Conservation (phyloP, 257 asterid species). For the Jacaranda mimosifolia region DNA sequence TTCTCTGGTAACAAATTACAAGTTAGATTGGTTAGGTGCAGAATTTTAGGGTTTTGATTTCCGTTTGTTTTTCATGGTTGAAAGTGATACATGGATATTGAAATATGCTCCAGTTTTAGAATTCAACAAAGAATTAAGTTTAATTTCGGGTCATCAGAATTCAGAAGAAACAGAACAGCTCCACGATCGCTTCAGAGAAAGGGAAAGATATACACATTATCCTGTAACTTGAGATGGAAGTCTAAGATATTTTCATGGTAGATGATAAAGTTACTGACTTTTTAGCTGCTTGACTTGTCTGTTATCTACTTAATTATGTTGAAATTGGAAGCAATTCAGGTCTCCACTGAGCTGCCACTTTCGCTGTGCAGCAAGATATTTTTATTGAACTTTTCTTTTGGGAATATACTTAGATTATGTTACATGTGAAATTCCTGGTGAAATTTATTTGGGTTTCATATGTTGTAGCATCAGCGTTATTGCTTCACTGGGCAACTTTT, state of each 20-base stretch:
- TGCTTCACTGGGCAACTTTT: not conserved
- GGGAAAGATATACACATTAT: too few species aligned
- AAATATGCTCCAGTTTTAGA: not conserved
- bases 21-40: slow-evolving; percentile 1
- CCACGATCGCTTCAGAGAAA: not conserved
- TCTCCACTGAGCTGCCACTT: not conserved
- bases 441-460: not conserved
- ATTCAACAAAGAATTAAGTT: not conserved
- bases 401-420: not conserved
- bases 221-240: not conserved
- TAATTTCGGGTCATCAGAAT: slow-evolving; percentile 9
- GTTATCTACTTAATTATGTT: slow-evolving; percentile 7
- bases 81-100: not conserved
- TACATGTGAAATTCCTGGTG: not conserved
- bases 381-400: not conserved
- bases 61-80: not conserved
- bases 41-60: not conserved
- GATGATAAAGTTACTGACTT: not conserved
- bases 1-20: slow-evolving; percentile 11
- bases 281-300: not conserved
- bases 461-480: not conserved
- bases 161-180: not conserved
- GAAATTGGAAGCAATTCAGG: not conserved
- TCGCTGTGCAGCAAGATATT: not conserved
- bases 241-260: too few species aligned